Conservation (phyloP, 805 yeast genomes). For the Candida chilensis region DNA sequence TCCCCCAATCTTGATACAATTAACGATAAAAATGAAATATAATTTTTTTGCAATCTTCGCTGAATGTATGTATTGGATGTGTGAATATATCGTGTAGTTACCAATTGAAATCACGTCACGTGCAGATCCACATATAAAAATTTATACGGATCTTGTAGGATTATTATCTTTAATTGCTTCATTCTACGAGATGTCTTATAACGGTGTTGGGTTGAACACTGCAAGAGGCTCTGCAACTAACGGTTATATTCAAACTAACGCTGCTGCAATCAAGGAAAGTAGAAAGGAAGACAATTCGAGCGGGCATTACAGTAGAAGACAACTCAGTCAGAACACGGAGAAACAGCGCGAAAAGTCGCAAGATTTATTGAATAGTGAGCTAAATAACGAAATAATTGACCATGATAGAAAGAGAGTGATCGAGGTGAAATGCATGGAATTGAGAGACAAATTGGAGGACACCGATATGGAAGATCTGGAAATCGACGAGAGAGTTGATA, state of each 20-base stretch:
- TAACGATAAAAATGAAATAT: no score
- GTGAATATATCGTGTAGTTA: no score
- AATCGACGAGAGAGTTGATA: conserved; percentile 18
- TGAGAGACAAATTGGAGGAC: conserved; percentile 44
- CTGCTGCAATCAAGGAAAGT: conserved; percentile 11
- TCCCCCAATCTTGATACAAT: no score
- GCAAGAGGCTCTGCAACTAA: conserved; percentile 59
- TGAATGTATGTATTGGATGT: no score
- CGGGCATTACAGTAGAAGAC: conserved; percentile 27
- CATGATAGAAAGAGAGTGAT: conserved; percentile 27
- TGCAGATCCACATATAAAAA: not conserved
- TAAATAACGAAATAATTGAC: conserved; percentile 14
- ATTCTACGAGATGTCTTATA: conserved; percentile 35
- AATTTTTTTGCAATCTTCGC: no score
- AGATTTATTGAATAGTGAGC: conserved; percentile 2
- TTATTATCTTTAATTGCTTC: not conserved
- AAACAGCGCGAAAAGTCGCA: conserved; percentile 8
- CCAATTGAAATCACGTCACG: no score
- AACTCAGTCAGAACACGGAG: conserved; percentile 11
- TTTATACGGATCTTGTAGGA: not conserved
- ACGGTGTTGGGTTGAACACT: conserved; percentile 47
- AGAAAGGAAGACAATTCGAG: conserved; percentile 14
- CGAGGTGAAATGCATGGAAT: conserved; percentile 39
- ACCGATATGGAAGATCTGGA: conserved; percentile 24
- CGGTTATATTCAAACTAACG: conserved; percentile 46